phyloP scores from a whole-genome alignment of 257 asterid genomes.

The Scutellaria minor region DNA sequence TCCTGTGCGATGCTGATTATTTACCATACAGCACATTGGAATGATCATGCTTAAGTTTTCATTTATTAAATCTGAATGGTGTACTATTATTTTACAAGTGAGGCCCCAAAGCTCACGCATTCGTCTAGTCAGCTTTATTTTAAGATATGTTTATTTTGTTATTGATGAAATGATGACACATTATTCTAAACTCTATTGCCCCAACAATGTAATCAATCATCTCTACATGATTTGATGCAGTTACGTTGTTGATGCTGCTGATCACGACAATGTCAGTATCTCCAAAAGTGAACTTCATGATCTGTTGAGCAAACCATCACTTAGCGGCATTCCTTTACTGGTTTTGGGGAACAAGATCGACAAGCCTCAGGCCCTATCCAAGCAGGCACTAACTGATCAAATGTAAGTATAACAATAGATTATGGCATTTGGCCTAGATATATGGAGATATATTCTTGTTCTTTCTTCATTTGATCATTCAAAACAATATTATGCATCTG shows the following conservation, averaged over 20 bases:
- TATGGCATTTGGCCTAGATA: background rate
- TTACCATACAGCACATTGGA: background rate
- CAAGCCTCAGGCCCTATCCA: conserved; percentile 76
- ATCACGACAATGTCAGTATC: conserved; percentile 77
- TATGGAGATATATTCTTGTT: background rate
- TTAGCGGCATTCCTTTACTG: conserved; percentile 86
- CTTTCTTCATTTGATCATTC: background rate
- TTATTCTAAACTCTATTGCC: background rate
- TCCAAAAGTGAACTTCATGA: conserved; percentile 91
- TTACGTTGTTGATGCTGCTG: conserved; percentile 98
- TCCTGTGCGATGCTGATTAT: background rate
- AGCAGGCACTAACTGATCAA: conserved; percentile 84
- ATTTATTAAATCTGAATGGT: background rate
- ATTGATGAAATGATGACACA: background rate
- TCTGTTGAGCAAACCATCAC: conserved; percentile 84
- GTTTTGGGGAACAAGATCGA: conserved; percentile 94
- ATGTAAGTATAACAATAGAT: conserved; percentile 55
- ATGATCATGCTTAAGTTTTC: background rate
- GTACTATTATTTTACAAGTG: background rate
- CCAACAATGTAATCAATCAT: background rate
- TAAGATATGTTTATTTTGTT: background rate
- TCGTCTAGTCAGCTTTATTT: background rate
- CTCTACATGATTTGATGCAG: conserved; percentile 50
- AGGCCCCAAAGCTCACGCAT: background rate
- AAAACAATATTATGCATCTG: conserved; percentile 22